phyloP scores from a whole-genome alignment of 1,139 yeast genomes.

The Candida gigantensis region DNA sequence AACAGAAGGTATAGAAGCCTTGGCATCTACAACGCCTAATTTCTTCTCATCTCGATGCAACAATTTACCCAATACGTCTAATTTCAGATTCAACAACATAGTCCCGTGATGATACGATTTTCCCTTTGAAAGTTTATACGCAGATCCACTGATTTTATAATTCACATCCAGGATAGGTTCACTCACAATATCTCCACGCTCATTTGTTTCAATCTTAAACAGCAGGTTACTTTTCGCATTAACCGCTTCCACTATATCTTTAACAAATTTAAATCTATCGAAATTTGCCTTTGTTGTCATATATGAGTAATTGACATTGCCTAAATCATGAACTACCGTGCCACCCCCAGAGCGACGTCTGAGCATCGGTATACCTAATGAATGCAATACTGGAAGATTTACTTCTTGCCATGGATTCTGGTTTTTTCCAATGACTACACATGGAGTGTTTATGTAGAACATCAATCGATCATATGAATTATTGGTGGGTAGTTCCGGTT shows the following conservation, averaged over 20 bases:
- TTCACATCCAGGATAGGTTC: constrained; percentile 24
- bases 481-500: constrained; percentile 20
- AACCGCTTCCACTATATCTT: constrained; percentile 52
- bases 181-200: constrained; percentile 76
- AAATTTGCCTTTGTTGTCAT: constrained; percentile 72
- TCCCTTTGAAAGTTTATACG: constrained; percentile 81
- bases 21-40: constrained; percentile 54
- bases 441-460: constrained; percentile 75
- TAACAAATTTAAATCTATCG: constrained; percentile 62
- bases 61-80: constrained; percentile 57
- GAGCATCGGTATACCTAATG: constrained; percentile 63
- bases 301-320: constrained; percentile 85
- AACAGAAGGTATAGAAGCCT: constrained; percentile 71
- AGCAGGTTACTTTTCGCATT: constrained; percentile 27
- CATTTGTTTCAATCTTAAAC: constrained; percentile 49
- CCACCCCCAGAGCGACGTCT: constrained; percentile 95
- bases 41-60: constrained; percentile 48
- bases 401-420: constrained; percentile 94
- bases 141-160: constrained; percentile 83
- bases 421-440: constrained; percentile 94
- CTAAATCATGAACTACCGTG: constrained; percentile 92
- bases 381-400: constrained; percentile 58
- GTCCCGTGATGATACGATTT: constrained; percentile 96
- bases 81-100: constrained; percentile 72
- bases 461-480: constrained; percentile 46